Conservation (phyloP, 2,329 filamentous ascomycete species). For the Alternaria infectoria region DNA sequence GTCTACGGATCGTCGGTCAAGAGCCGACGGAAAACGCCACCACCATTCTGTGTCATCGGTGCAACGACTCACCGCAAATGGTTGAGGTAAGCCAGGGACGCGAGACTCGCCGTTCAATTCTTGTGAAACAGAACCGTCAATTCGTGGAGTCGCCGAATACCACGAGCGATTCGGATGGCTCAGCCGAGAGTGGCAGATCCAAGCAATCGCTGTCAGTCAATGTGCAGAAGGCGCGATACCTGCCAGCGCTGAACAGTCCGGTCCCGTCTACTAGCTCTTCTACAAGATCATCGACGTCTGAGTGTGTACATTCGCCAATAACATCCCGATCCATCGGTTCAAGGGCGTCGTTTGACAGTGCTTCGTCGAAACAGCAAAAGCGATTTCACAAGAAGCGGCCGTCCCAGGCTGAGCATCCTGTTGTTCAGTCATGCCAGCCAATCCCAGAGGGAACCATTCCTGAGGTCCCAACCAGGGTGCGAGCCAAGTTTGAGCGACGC, state of each 20-base stretch:
- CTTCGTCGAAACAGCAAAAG: conserved; percentile 23
- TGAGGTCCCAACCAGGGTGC: conserved; percentile 42
- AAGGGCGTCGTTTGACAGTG: conserved; percentile 26
- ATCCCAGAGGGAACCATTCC: conserved; percentile 41
- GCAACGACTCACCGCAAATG: conserved; percentile 5
- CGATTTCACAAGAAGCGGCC: conserved; percentile 42
- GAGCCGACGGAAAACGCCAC: conserved; percentile 16
- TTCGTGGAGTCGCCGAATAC: neutral
- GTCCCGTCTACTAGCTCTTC: conserved; percentile 12
- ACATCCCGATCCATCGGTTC: conserved; percentile 32
- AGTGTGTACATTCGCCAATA: conserved; percentile 21
- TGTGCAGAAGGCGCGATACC: conserved; percentile 2
- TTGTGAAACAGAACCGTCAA: neutral
- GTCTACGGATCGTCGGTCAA: conserved; percentile 21
- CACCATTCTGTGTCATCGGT: conserved; percentile 9
- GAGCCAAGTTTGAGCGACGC: conserved; percentile 44
- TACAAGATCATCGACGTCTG: conserved; percentile 11
- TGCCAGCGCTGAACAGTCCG: conserved; percentile 17
- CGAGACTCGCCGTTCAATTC: neutral
- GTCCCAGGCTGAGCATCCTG: conserved; percentile 32
- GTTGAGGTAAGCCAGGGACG: neutral
- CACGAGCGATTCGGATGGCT: neutral
- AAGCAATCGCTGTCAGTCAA: neutral
- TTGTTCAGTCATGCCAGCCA: conserved; percentile 41
- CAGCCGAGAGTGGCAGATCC: neutral